A percentile compares a stretch with the other conserved stretches of the same genome.
phyloP scores from a whole-genome alignment of 345 rosid species.

The Trapa incisa region DNA sequence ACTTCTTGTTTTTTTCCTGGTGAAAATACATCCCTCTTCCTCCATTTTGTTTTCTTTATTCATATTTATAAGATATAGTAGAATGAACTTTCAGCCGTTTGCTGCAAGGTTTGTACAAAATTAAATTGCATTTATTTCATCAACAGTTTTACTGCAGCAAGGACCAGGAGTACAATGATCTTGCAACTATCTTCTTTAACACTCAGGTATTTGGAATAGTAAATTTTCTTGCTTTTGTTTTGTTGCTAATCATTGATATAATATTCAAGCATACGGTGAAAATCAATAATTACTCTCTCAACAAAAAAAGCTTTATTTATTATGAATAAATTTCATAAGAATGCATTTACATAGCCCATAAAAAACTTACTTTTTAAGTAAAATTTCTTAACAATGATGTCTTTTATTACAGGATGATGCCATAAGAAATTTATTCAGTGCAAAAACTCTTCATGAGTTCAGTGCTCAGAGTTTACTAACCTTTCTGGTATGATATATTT shows the following conservation, averaged over 20 bases:
- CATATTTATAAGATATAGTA: not conserved
- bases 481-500: conserved; percentile 53
- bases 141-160: conserved; percentile 80
- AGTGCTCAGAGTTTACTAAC: conserved; percentile 88
- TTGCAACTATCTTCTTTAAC: conserved; percentile 94
- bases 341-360: not conserved
- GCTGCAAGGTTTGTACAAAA: not conserved
- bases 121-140: not conserved
- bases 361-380: not conserved
- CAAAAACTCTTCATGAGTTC: conserved; percentile 91
- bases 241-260: not conserved
- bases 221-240: conserved; percentile 4
- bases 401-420: conserved; percentile 75
- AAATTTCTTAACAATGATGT: conserved; percentile 3
- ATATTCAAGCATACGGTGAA: not conserved
- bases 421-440: conserved; percentile 93
- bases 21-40: not conserved
- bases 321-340: not conserved
- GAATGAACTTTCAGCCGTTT: not conserved
- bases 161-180: conserved; percentile 81
- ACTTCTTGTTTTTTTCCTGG: not conserved
- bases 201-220: conserved; percentile 50
- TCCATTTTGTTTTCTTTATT: not conserved
- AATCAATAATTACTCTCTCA: not conserved
- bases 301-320: too few relatives aligned